phyloP scores from a whole-genome alignment of 495 filamentous ascomycete genomes.

The Lasiosphaeria ovina region DNA sequence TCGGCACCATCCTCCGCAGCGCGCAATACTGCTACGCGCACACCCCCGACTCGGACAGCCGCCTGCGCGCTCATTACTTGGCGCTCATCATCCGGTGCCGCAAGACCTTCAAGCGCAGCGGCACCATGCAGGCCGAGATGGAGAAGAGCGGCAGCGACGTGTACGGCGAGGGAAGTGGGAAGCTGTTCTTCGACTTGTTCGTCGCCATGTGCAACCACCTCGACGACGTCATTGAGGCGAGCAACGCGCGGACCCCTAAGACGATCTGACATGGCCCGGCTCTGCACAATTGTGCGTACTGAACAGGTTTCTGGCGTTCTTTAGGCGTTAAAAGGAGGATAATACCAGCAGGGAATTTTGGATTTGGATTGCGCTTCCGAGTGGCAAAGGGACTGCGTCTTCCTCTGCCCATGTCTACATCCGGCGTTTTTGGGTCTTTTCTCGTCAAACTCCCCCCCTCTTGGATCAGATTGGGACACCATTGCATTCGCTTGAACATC shows the following conservation, averaged over 20 bases:
- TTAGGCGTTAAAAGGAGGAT: slow-evolving; percentile 17
- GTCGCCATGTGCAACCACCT: slow-evolving; percentile 97
- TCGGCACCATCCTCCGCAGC: slow-evolving; percentile 81
- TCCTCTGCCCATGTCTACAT: slow-evolving; percentile 22
- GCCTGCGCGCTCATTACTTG: slow-evolving; percentile 89
- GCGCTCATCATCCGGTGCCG: slow-evolving; percentile 91
- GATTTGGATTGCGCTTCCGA: slow-evolving; percentile 16
- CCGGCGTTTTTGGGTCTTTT: slow-evolving; percentile 37
- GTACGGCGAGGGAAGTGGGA: slow-evolving; percentile 61
- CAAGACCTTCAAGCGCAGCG: slow-evolving; percentile 92
- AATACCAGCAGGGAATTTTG: slow-evolving; percentile 14
- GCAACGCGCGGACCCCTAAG: slow-evolving; percentile 50
- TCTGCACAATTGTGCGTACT: slow-evolving; percentile 16
- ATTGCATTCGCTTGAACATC: slow-evolving; percentile 30
- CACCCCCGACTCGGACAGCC: slow-evolving; percentile 85
- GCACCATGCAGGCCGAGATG: slow-evolving; percentile 98
- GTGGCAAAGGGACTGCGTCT: slow-evolving; percentile 12
- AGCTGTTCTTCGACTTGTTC: slow-evolving; percentile 96
- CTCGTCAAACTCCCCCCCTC: slow-evolving; percentile 37
- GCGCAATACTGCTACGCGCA: slow-evolving; percentile 92
- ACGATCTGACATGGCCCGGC: slow-evolving; percentile 40
- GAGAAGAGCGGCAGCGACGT: slow-evolving; percentile 54
- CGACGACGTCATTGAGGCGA: slow-evolving; percentile 76
- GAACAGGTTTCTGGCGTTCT: slow-evolving; percentile 25
- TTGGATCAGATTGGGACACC: slow-evolving; percentile 47